Conservation (phyloP, 2,329 filamentous ascomycete species). For the Cladobotryum mycophilum region DNA sequence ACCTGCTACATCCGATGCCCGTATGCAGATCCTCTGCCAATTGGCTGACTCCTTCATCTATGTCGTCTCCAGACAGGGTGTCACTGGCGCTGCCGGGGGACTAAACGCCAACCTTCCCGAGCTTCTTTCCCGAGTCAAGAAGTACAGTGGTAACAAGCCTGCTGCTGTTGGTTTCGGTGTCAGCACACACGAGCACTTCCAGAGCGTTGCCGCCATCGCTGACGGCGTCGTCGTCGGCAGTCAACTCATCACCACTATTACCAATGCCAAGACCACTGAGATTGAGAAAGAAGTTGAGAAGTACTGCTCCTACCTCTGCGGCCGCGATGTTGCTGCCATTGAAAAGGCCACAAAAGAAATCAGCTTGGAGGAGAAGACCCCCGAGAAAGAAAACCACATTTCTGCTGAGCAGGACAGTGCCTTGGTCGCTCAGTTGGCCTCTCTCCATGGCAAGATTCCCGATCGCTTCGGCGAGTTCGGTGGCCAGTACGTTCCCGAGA, state of each 20-base stretch:
- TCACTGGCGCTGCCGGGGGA: slow-evolving; percentile 82
- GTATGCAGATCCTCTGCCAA: slow-evolving; percentile 93
- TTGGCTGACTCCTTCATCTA: slow-evolving; percentile 99
- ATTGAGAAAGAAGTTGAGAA: slow-evolving; percentile 67
- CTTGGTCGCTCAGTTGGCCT: slow-evolving; percentile 77
- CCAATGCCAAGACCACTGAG: slow-evolving; percentile 26
- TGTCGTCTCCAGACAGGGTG: slow-evolving; percentile 93
- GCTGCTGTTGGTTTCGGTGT: slow-evolving; percentile 94
- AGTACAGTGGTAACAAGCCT: slow-evolving; percentile 84
- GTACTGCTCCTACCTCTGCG: slow-evolving; percentile 68
- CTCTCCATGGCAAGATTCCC: slow-evolving; percentile 73
- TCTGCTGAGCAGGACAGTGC: slow-evolving; percentile 46
- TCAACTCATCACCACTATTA: slow-evolving; percentile 80
- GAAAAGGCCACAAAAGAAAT: slow-evolving; percentile 54
- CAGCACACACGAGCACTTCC: slow-evolving; percentile 89
- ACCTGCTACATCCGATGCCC: slow-evolving; percentile 81
- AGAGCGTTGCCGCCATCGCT: slow-evolving; percentile 73
- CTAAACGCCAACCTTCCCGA: slow-evolving; percentile 77
- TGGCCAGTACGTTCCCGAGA: slow-evolving; percentile 95
- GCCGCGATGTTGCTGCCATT: slow-evolving; percentile 34
- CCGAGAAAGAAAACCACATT: slow-evolving; percentile 56
- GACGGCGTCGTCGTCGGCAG: slow-evolving; percentile 96
- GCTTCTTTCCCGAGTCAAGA: slow-evolving; percentile 78
- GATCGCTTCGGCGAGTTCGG: slow-evolving; percentile 92
- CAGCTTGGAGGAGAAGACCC: slow-evolving; percentile 61